Evolutionary conservation across 495 filamentous ascomycete genomes (phyloP).

Genomic region (Tetracladium setigerum): DNA sequence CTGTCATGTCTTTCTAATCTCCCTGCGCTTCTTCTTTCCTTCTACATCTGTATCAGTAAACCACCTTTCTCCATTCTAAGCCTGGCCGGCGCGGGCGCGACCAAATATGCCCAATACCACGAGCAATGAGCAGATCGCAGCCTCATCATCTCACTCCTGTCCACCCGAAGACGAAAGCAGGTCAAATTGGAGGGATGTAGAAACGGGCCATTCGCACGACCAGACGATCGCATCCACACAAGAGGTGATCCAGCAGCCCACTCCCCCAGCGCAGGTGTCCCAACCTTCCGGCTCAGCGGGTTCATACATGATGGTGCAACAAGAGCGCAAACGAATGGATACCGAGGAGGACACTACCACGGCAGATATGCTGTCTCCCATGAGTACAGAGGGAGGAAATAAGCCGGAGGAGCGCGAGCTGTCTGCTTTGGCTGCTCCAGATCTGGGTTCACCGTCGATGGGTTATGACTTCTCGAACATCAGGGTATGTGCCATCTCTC

Average conservation of each 20-base stretch:
- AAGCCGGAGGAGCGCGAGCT: slow-evolving; percentile 20
- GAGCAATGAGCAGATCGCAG: slow-evolving; percentile 21
- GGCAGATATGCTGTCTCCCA: slow-evolving; percentile 21
- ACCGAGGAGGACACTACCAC: slow-evolving; percentile 22
- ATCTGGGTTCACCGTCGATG: slow-evolving; percentile 27
- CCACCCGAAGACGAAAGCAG: slow-evolving; percentile 25
- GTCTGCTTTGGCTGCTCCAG: slow-evolving; percentile 8
- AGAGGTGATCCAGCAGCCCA: slow-evolving; percentile 22
- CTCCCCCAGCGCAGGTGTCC: slow-evolving; percentile 16
- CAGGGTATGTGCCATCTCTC: slow-evolving; percentile 39
- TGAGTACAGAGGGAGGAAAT: slow-evolving; percentile 17
- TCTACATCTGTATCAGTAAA: slow-evolving; percentile 23
- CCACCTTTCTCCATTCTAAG: slow-evolving; percentile 6
- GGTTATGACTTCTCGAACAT: slow-evolving; percentile 61
- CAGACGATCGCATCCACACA: slow-evolving; percentile 7
- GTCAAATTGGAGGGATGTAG: slow-evolving; percentile 20
- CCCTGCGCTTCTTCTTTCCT: slow-evolving; percentile 6
- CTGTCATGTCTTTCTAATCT: slow-evolving; percentile 17
- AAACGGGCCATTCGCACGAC: slow-evolving; percentile 17
- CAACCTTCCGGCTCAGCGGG: slow-evolving; percentile 13
- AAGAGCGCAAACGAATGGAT: slow-evolving; percentile 21
- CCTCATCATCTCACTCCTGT: slow-evolving; percentile 20
- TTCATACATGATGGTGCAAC: slow-evolving; percentile 12
- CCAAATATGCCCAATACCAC: slow-evolving; percentile 45
- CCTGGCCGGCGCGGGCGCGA: slow-evolving; percentile 22